Conservation (phyloP, 1,284 basidiomycete species). For the Fomes fomentarius region DNA sequence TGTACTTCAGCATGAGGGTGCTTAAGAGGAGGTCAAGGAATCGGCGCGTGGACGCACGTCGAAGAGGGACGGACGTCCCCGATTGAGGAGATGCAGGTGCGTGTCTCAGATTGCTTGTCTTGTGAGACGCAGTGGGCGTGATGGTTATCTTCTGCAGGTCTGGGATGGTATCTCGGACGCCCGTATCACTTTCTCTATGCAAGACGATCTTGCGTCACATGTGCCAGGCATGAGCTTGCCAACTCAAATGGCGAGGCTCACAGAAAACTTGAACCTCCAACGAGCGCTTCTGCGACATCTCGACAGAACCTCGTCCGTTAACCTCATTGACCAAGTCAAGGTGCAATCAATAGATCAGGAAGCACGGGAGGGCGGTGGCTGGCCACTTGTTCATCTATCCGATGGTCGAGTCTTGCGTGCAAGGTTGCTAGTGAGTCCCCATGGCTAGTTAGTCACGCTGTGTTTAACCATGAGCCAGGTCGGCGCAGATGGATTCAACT, state of each 20-base stretch:
- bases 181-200: conserved; percentile 71
- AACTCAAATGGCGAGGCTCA: conserved; percentile 73
- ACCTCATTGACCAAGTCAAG: conserved; percentile 68
- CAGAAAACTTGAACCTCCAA: conserved; percentile 92
- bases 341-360: conserved; percentile 65
- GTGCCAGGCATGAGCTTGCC: conserved; percentile 31
- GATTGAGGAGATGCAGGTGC: conserved; percentile 85
- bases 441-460: neutral
- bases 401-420: conserved; percentile 66
- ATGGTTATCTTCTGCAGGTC: conserved; percentile 50
- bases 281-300: conserved; percentile 73
- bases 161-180: conserved; percentile 90
- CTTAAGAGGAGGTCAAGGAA: conserved; percentile 49
- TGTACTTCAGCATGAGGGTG: neutral
- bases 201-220: conserved; percentile 42
- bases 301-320: conserved; percentile 44
- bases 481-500: conserved; percentile 95
- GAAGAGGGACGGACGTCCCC: conserved; percentile 70
- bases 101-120: conserved; percentile 13
- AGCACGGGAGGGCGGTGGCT: conserved; percentile 51
- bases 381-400: conserved; percentile 78
- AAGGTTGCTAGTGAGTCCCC: conserved; percentile 64
- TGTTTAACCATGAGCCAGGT: conserved; percentile 52
- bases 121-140: neutral
- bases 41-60: conserved; percentile 85